Evolutionary conservation across 176 grass and related monocot genomes (phyloP), one percentile per base, ranked within the genome.

Genomic region (Oryza glumipatula): DNA sequence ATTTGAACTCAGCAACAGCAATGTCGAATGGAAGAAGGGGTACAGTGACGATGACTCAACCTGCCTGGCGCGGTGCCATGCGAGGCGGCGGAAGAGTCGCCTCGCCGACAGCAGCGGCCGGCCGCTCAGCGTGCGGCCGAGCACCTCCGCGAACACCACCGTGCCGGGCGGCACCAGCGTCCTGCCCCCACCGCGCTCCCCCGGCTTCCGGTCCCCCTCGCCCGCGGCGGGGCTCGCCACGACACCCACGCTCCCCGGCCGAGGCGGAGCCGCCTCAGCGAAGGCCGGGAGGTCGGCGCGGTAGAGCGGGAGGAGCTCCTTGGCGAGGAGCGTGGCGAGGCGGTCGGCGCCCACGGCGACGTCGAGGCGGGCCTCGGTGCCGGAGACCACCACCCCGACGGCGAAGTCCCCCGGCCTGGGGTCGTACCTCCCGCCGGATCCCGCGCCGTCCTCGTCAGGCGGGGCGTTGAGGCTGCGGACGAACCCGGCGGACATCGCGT

Each of bases 271-370:
- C 21, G n/a, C 32, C 41, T 79, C 68, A 10, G 28, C 74, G 49
- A 73, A 4, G 36, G 43, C 32, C 12, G 66, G 81, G 54, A 81
- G 33, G 21, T 95, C 78, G 6, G 73, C 70, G n/a, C 85, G 86
- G 83, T 92, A 78, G 17, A 98, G 90, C 30, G 93, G 96, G 71
- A 98, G 93, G 58, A 93, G 87, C 83, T 98, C 96, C 78, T 98
- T 94, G n/a, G 89, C 67, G 65, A 95, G 68, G 80, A 98, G 89
- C 74, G 93, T 93, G 17, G 91, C 91, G 33, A 98, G 93, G 66
- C 91, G 80, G 80, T 98, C 89, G 38, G 93, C 91, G 35, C 93
- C 96, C 22, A 98, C 56, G 78, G 89, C 91, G 30, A 95, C 89
- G 83, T 98, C 96, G 81, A 98, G 90, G 48, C 88, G 89, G 17